phyloP scores from a whole-genome alignment of 2,329 filamentous ascomycete species.

The Leptosphaerulina australis region DNA sequence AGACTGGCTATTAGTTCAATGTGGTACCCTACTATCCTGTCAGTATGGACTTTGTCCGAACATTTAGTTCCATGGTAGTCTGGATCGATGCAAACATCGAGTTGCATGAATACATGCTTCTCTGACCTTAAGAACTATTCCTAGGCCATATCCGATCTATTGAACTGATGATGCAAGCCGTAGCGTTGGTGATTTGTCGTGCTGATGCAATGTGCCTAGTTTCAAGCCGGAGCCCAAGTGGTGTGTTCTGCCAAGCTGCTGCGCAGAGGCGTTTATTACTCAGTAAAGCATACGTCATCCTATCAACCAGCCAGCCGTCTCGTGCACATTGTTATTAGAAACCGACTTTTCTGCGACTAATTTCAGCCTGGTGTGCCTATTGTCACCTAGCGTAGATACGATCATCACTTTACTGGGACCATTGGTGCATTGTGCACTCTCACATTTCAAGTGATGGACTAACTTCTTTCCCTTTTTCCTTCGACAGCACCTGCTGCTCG shows the following conservation, averaged over 20 bases:
- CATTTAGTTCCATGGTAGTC: slow-evolving; percentile 19
- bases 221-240: neutral
- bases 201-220: neutral
- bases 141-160: neutral
- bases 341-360: slow-evolving; percentile 9
- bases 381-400: slow-evolving; percentile 6
- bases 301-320: neutral
- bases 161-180: neutral
- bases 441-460: slow-evolving; percentile 5
- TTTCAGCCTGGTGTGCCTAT: slow-evolving; percentile 8
- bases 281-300: slow-evolving; percentile 15
- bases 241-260: slow-evolving; percentile 8
- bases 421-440: slow-evolving; percentile 5
- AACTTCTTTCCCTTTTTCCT: neutral
- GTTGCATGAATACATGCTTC: slow-evolving; percentile 45
- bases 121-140: slow-evolving; percentile 21
- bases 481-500: slow-evolving; percentile 14
- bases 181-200: neutral
- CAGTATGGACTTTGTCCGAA: slow-evolving; percentile 22
- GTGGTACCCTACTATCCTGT: slow-evolving; percentile 20
- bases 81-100: slow-evolving; percentile 21
- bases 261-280: neutral
- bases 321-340: slow-evolving; percentile 2
- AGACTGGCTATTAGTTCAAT: neutral
- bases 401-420: slow-evolving; percentile 5